phyloP scores from a whole-genome alignment of 352 stramenopile species.

The Phytophthora fragariae region DNA sequence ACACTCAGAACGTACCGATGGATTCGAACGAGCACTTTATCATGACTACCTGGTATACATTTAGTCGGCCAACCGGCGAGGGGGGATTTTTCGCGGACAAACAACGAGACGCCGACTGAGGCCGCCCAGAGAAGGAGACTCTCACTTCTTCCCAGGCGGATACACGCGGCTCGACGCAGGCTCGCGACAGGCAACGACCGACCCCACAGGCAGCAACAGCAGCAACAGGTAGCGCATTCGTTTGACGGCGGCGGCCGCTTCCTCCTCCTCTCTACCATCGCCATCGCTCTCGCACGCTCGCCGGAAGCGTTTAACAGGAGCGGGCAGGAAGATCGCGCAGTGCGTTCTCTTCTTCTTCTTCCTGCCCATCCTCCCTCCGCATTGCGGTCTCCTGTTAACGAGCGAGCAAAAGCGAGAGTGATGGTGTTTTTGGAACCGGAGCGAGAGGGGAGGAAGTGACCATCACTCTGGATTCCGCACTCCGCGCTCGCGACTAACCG shows the following conservation, averaged over 20 bases:
- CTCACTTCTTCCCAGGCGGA: conserved; percentile 36
- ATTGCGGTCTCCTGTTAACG: conserved; percentile 18
- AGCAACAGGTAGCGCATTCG: conserved; percentile 30
- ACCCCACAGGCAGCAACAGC: conserved; percentile 6
- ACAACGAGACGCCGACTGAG: conserved; percentile 43
- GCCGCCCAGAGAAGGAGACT: conserved; percentile 37
- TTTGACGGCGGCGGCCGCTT: background rate
- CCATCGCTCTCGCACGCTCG: background rate
- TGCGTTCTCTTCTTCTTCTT: background rate
- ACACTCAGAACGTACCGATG: too few species aligned
- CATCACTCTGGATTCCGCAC: conserved; percentile 33
- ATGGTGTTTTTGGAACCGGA: conserved; percentile 25
- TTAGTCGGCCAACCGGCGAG: conserved; percentile 2
- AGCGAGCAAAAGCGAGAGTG: conserved; percentile 22
- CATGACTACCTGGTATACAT: too few species aligned
- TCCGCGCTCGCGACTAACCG: conserved; percentile 8
- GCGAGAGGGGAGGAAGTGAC: background rate
- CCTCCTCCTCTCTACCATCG: background rate
- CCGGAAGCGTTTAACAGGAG: too few species aligned
- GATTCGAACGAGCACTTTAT: too few species aligned
- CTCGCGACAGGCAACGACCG: conserved; percentile 24
- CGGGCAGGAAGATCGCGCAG: too few species aligned
- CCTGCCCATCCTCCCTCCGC: background rate
- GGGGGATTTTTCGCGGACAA: conserved; percentile 34
- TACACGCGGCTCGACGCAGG: conserved; percentile 33